Conservation (phyloP, 2,329 filamentous ascomycete genomes). For the Paecilomyces dactylethromorphus region DNA sequence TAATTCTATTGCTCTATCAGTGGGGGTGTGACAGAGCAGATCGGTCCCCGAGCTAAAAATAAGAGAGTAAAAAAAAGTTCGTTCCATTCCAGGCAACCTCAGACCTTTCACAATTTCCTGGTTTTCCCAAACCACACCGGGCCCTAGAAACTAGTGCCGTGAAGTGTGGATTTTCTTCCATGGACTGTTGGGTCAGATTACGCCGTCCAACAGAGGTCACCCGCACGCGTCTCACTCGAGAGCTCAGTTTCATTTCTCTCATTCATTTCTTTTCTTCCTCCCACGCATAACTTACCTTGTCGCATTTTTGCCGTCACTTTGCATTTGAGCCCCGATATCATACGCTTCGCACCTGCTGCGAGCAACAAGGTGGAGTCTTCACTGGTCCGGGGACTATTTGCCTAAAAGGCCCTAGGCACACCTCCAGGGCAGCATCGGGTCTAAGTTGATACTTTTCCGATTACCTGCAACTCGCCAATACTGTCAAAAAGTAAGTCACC, state of each 20-base stretch:
- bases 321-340: not conserved
- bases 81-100: not conserved
- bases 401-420: not conserved
- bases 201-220: not conserved
- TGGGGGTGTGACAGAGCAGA: not conserved
- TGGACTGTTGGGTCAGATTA: not conserved
- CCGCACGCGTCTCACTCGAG: slow-evolving; percentile 3
- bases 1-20: not conserved
- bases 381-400: not conserved
- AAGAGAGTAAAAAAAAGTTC: not conserved
- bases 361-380: not conserved
- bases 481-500: not conserved
- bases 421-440: not conserved
- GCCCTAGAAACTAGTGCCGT: not conserved
- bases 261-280: slow-evolving; percentile 1
- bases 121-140: not conserved
- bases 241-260: slow-evolving; percentile 8
- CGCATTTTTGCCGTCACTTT: not conserved
- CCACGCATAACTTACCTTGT: not conserved
- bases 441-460: not conserved
- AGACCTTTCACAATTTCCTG: not conserved
- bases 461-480: not conserved
- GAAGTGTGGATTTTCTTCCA: not conserved
- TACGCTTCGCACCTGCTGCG: not conserved
- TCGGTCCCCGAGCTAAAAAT: not conserved